Evolutionary conservation across 257 asterid genomes (phyloP).

Genomic region (Plantago ovata): DNA sequence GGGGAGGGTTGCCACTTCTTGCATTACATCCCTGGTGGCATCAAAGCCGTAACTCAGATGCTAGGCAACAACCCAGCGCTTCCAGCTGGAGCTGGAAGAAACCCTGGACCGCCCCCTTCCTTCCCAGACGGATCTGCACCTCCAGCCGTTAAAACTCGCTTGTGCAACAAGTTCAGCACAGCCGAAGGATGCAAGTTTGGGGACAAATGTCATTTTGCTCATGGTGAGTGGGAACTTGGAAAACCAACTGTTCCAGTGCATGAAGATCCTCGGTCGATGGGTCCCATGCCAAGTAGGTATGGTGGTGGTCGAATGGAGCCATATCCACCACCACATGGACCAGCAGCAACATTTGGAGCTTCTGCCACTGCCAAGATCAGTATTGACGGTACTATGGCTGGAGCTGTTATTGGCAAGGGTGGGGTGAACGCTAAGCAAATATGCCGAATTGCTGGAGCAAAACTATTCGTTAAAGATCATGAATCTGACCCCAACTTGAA

Average conservation of each 20-base stretch:
- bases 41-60: constrained; percentile 78
- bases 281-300: constrained; percentile 39
- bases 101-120: constrained; percentile 39
- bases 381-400: constrained; percentile 69
- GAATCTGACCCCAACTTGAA: constrained; percentile 56
- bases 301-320: constrained; percentile 41
- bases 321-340: constrained; percentile 33
- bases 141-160: constrained; percentile 57
- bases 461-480: constrained; percentile 63
- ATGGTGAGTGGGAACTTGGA: constrained; percentile 77
- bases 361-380: constrained; percentile 80
- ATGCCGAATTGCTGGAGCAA: constrained; percentile 65
- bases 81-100: constrained; percentile 47
- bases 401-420: constrained; percentile 70
- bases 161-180: constrained; percentile 58
- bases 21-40: constrained; percentile 85
- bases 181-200: constrained; percentile 83
- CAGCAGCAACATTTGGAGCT: constrained; percentile 58
- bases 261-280: constrained; percentile 49
- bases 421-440: constrained; percentile 78
- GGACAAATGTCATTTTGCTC: constrained; percentile 73
- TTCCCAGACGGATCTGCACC: constrained; percentile 54
- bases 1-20: constrained; percentile 83
- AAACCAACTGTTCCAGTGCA: constrained; percentile 41
- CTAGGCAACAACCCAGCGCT: constrained; percentile 78